These are phyloP conservation scores for Trichophyton rubrum DNA, from an alignment of 2,329 filamentous ascomycete genomes.

Conservation along the genomic window DNA sequence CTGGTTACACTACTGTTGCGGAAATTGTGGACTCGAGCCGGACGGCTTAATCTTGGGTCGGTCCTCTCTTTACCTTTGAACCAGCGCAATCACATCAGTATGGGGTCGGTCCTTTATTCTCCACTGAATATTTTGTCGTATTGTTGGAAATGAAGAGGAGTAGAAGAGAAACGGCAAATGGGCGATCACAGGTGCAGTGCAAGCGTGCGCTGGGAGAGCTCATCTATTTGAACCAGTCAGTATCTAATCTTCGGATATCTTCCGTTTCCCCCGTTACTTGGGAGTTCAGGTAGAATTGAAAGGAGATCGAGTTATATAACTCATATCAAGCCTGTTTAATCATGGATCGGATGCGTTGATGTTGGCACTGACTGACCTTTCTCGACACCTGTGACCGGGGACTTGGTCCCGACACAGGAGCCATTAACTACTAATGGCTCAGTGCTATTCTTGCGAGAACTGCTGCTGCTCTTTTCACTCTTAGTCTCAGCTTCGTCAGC, in stretches of 20 bases:
- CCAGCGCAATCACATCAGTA: not conserved
- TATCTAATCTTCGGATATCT: not conserved
- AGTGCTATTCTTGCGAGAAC: slow-evolving; percentile 13
- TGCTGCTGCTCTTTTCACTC: not conserved
- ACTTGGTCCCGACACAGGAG: slow-evolving; percentile 18
- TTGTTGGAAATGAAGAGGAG: not conserved
- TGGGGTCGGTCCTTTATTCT: not conserved
- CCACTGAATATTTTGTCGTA: not conserved
- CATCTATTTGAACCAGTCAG: not conserved
- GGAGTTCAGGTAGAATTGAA: not conserved
- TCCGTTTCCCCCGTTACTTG: not conserved
- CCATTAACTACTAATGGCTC: slow-evolving; percentile 26
- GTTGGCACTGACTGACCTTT: not conserved
- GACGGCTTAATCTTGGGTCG: not conserved
- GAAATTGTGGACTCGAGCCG: not conserved
- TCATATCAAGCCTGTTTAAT: not conserved
- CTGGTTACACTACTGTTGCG: not conserved
- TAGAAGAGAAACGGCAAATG: not conserved
- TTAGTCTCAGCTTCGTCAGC: slow-evolving; percentile 13
- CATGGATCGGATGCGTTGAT: not conserved
- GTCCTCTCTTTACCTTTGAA: not conserved
- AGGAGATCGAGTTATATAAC: not conserved
- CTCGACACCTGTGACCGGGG: slow-evolving; percentile 3
- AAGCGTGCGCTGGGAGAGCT: not conserved
- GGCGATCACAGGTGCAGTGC: slow-evolving; percentile 1